Evolutionary conservation across 2,329 filamentous ascomycete genomes (phyloP).

Genomic region (Fusarium verrucosum): DNA sequence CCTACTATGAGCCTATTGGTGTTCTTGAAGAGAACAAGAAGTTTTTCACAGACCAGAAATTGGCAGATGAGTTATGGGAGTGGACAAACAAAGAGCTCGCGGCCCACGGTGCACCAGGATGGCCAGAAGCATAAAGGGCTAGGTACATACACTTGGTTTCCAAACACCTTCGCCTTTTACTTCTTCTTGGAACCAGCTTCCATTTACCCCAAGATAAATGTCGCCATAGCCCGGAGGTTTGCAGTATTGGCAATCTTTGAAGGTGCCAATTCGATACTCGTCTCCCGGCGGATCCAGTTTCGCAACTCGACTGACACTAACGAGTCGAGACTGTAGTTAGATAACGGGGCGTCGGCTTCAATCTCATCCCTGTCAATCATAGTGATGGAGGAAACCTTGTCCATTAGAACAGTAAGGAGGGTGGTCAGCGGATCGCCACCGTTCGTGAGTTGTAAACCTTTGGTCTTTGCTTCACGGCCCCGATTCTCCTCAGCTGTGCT

Average conservation of each 20-base stretch:
- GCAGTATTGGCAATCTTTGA: background rate
- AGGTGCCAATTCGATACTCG: background rate
- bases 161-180: background rate
- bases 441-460: no score
- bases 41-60: background rate
- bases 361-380: constrained; percentile 26
- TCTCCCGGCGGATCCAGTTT: constrained; percentile 24
- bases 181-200: background rate
- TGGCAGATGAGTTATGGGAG: background rate
- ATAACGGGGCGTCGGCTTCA: background rate
- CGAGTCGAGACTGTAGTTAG: constrained; percentile 17
- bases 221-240: background rate
- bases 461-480: background rate
- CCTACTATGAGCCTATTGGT: background rate
- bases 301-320: constrained; percentile 22
- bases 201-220: background rate
- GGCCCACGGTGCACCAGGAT: background rate
- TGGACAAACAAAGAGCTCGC: background rate
- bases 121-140: background rate
- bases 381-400: constrained; percentile 21
- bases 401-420: no score
- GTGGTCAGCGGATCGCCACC: no score
- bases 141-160: background rate
- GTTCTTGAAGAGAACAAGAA: background rate
- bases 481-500: background rate